A percentile compares a stretch with the other conserved stretches of the same genome.
Conservation (phyloP, 2,329 filamentous ascomycete species). For the Aaosphaeria pasadenensis region DNA sequence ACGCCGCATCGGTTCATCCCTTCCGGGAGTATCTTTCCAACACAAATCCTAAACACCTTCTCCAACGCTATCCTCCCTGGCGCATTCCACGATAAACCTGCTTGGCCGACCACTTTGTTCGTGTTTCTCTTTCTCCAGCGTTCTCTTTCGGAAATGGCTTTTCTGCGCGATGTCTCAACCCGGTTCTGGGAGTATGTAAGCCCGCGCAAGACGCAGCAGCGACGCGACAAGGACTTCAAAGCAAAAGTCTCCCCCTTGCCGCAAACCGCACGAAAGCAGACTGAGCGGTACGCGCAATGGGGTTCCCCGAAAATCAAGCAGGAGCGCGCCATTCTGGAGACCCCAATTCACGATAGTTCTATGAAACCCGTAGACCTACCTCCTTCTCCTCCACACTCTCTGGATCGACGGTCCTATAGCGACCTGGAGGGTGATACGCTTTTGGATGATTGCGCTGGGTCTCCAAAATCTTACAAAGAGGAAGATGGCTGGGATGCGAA, state of each 20-base stretch:
- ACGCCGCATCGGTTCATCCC: too few species aligned
- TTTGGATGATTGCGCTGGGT: constrained; percentile 12
- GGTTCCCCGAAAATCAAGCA: constrained; percentile 34
- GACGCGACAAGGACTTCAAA: constrained; percentile 38
- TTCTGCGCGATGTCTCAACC: constrained; percentile 31
- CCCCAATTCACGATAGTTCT: constrained; percentile 8
- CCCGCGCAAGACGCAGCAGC: constrained; percentile 38
- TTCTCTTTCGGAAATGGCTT: constrained; percentile 19
- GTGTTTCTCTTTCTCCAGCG: not conserved
- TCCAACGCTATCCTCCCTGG: too few species aligned
- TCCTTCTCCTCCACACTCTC: constrained; percentile 29
- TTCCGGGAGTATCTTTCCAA: too few species aligned
- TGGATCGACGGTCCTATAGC: constrained; percentile 11
- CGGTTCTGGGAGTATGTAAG: constrained; percentile 43
- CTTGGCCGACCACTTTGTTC: too few species aligned
- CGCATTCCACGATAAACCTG: too few species aligned
- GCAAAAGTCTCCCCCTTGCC: constrained; percentile 34
- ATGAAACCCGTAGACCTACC: constrained; percentile 19
- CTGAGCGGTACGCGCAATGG: constrained; percentile 9
- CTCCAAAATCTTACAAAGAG: constrained; percentile 1
- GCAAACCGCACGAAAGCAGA: constrained; percentile 2
- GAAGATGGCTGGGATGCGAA: constrained; percentile 32
- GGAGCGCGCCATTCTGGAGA: constrained; percentile 18
- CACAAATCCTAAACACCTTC: too few species aligned
- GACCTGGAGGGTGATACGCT: constrained; percentile 33